A percentile compares a stretch with the other conserved stretches of the same genome.
These are phyloP conservation scores for Eucalyptus pumila DNA, from an alignment of 345 rosid genomes.

Conservation along the genomic window DNA sequence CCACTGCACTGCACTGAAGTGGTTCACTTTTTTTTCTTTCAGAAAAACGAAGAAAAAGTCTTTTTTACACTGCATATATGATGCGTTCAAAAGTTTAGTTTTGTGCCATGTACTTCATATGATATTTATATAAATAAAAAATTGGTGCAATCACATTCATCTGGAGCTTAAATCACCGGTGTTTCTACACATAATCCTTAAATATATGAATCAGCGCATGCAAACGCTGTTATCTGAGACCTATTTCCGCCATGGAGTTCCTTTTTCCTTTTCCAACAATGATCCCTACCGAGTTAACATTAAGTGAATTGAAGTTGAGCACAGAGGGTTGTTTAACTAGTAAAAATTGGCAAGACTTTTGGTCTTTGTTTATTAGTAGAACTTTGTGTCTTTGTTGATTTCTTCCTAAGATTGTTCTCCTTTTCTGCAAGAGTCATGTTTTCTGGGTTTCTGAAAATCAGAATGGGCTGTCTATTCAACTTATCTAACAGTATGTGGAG, in stretches of 20 bases:
- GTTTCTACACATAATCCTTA: not conserved
- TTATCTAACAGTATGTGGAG: not conserved
- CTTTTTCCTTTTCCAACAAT: not conserved
- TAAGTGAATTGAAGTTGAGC: not conserved
- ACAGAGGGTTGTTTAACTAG: not conserved
- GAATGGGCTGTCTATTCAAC: not conserved
- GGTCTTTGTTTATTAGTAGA: not conserved
- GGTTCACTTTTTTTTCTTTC: not conserved
- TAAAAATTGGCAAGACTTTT: not conserved
- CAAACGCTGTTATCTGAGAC: not conserved
- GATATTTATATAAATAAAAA: not conserved
- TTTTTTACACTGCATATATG: not conserved
- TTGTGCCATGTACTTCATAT: not conserved
- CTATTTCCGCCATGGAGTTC: not conserved
- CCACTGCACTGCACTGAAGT: not conserved
- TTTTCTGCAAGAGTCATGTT: not conserved
- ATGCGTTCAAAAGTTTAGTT: not conserved
- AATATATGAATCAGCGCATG: not conserved
- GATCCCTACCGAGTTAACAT: not conserved
- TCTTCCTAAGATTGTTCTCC: not conserved
- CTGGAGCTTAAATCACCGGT: not conserved
- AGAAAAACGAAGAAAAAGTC: not conserved
- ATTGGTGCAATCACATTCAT: not conserved
- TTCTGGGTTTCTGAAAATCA: not conserved
- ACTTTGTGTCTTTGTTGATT: not conserved